phyloP scores from a whole-genome alignment of 2,329 filamentous ascomycete species.

The Aspergillus sp. region DNA sequence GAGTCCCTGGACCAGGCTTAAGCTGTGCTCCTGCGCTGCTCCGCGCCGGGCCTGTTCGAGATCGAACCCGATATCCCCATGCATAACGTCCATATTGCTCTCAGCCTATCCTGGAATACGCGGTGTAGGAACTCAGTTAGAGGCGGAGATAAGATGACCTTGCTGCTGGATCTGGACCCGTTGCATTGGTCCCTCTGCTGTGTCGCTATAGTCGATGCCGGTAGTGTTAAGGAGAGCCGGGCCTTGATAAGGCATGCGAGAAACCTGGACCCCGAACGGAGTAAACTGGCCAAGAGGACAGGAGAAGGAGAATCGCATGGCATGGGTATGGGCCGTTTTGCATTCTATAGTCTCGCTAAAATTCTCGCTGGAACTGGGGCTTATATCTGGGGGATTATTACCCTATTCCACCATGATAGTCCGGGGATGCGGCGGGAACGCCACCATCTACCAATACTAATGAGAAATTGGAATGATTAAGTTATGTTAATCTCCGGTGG shows the following conservation, averaged over 20 bases:
- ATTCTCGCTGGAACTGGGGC: background rate
- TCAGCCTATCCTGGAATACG: background rate
- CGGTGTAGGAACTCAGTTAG: background rate
- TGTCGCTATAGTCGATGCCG: background rate
- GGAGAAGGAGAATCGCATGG: background rate
- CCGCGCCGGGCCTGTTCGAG: constrained; percentile 3
- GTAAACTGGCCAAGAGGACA: background rate
- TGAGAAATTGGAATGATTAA: background rate
- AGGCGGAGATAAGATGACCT: background rate
- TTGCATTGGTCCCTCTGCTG: background rate
- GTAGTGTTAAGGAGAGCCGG: background rate
- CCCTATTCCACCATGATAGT: background rate
- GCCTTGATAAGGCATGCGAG: background rate
- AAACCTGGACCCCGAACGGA: background rate
- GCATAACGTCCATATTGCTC: background rate
- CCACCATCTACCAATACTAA: background rate
- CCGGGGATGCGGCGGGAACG: background rate
- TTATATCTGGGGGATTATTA: background rate
- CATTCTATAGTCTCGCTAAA: background rate
- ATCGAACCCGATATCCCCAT: background rate
- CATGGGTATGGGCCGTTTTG: background rate
- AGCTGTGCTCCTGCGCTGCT: constrained; percentile 4
- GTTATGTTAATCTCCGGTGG: background rate
- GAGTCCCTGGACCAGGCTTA: background rate
- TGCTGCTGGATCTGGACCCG: background rate